Evolutionary conservation across 192 early-diverging fungal genomes (phyloP).

Genomic region (Chytriomyces sp.): DNA sequence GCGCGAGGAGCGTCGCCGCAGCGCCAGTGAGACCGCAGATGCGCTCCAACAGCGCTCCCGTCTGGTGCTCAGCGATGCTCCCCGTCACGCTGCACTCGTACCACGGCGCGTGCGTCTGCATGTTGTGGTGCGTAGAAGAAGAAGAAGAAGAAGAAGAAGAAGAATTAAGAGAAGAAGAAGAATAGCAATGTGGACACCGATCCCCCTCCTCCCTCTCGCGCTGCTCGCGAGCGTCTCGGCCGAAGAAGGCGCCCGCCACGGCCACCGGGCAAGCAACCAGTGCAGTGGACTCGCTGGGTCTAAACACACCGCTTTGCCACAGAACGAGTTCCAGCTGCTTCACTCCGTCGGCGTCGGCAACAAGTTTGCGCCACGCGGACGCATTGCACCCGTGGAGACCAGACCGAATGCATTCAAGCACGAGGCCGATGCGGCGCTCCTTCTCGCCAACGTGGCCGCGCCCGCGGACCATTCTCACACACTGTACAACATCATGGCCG

Average conservation of each 20-base stretch:
- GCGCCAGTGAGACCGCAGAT: slow-evolving; percentile 5
- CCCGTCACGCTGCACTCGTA: not conserved
- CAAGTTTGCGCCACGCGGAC: not conserved
- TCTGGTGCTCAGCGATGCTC: not conserved
- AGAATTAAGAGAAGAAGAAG: too few species aligned
- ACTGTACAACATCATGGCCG: not conserved
- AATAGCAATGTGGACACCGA: too few species aligned
- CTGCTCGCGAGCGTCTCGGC: too few species aligned
- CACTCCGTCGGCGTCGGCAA: not conserved
- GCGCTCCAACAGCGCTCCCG: slow-evolving; percentile 7
- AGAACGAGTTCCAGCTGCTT: not conserved
- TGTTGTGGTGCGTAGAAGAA: too few species aligned
- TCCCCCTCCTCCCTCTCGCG: too few species aligned
- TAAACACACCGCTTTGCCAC: too few species aligned
- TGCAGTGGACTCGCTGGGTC: too few species aligned
- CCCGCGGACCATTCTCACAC: too few species aligned
- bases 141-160: too few species aligned
- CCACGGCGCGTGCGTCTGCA: too few species aligned
- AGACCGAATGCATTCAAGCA: not conserved
- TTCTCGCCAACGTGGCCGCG: not conserved
- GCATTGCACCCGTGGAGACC: not conserved
- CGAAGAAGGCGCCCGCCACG: too few species aligned
- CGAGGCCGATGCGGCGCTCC: not conserved
- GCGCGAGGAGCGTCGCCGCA: not conserved
- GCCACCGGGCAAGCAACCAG: too few species aligned